Base-by-base conservation (phyloP, 495 filamentous ascomycete species). In the Ascodesmis nigricans region DNA sequence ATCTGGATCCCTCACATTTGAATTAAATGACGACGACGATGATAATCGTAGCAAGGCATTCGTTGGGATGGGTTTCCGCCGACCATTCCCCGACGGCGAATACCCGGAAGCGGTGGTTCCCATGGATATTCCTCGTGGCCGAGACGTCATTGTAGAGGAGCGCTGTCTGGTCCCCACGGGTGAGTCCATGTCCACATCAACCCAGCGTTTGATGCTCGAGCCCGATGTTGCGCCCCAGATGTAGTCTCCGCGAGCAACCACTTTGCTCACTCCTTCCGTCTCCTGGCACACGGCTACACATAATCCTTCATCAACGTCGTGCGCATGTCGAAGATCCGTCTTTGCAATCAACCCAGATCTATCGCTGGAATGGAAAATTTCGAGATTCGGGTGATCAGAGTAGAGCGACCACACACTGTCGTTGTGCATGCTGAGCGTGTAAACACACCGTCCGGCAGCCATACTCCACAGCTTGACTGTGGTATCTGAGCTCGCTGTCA, bases 381-480 rank as follows among this genome's bases (percentile, higher is more conserved):
- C 73, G 2, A 97, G 65, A 29, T 73, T 61, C 5, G 82, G 82
- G 45, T 92, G 69, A 33, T 84, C 71, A 0, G 87, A 92, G 49
- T 75, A 90, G 13, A 97, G 63, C 18, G 81, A 87, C 87, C 87
- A 97, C 13, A 97, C 84, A 51, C 82, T 92, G 47, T 90, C 80
- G 52, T 87, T 91, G 52, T 97, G 87, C 87, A 95, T 95, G 10
- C 82, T 92, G 35, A 97, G 62, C 3, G 90, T 97, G 56, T 93
- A 77, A 74, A 93, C 78, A 61, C 87, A 95, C 39, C 87, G 66
- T 22, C 84, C 87, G 7, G 80, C 83, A 1, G 79, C 82, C 29
- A 93, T 67, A 31, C 81, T 93, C 87, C 87, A 97, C 15, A 95
- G 69, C 55, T 97, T 97, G 57, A 97, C 73, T 0, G 87, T 93